Evolutionary conservation across 2,329 filamentous ascomycete genomes (phyloP).

Genomic region (Colletotrichum acutatum): DNA sequence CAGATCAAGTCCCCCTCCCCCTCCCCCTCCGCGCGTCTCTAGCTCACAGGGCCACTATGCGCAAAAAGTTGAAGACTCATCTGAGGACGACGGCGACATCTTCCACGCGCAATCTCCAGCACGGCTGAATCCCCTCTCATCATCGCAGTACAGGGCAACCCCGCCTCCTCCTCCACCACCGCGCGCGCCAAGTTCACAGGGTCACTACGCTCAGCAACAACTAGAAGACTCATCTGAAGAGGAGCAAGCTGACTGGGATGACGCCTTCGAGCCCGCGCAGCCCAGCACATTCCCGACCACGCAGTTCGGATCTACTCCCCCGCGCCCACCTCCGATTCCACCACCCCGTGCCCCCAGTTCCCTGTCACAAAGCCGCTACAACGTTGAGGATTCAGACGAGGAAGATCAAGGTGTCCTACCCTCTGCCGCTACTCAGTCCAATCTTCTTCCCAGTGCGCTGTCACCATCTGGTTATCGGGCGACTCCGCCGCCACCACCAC

Average conservation of each 20-base stretch:
- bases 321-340: not conserved
- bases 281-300: not conserved
- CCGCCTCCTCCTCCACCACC: not conserved
- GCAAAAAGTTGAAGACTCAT: slow-evolving; percentile 9
- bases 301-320: not conserved
- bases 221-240: slow-evolving; percentile 21
- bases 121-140: not conserved
- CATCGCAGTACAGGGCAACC: slow-evolving; percentile 6
- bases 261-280: slow-evolving; percentile 4
- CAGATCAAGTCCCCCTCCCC: slow-evolving; percentile 7
- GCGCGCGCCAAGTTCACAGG: slow-evolving; percentile 11
- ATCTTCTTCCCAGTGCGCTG: slow-evolving; percentile 4
- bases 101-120: not conserved
- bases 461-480: not conserved
- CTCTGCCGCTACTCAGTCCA: not conserved
- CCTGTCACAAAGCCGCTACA: slow-evolving; percentile 7
- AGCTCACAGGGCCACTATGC: not conserved
- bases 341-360: slow-evolving; percentile 9
- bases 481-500: slow-evolving; percentile 6
- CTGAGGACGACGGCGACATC: not conserved
- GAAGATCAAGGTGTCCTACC: slow-evolving; percentile 24
- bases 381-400: slow-evolving; percentile 9
- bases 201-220: not conserved
- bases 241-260: slow-evolving; percentile 7
- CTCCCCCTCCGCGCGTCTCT: not conserved